Percentiles rank a stretch among this genome's conserved stretches.
Conservation (phyloP, 2,329 filamentous ascomycete genomes). For the Teratosphaeria epicoccoides region DNA sequence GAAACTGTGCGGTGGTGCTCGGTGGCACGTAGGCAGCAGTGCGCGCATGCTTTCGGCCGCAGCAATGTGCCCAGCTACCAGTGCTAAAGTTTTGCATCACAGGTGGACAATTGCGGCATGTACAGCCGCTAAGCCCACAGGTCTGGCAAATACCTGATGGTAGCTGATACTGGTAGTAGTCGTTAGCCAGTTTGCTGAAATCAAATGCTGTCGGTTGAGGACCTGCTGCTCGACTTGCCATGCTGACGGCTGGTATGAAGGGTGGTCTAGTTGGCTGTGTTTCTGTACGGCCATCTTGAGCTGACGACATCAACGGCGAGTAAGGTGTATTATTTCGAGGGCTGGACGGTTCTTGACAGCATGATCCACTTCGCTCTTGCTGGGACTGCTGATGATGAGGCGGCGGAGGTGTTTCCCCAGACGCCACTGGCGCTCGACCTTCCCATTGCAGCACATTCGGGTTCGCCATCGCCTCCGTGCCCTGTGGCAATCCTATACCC, state of each 20-base stretch:
- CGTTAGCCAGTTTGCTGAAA: slow-evolving; percentile 16
- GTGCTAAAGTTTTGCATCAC: slow-evolving; percentile 22
- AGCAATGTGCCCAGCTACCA: slow-evolving; percentile 25
- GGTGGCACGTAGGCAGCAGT: slow-evolving; percentile 14
- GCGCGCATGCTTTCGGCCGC: slow-evolving; percentile 23
- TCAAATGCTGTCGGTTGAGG: slow-evolving; percentile 8
- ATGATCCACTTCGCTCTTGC: slow-evolving; percentile 12
- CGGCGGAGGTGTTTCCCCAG: slow-evolving; percentile 11
- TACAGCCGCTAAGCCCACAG: slow-evolving; percentile 24
- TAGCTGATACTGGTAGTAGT: slow-evolving; percentile 23
- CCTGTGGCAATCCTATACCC: slow-evolving; percentile 20
- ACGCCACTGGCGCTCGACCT: slow-evolving; percentile 13
- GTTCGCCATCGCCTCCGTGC: slow-evolving; percentile 8
- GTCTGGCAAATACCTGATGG: slow-evolving; percentile 26
- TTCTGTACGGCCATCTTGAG: neutral
- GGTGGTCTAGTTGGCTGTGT: neutral
- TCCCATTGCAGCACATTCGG: slow-evolving; percentile 19
- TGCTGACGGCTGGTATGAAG: neutral
- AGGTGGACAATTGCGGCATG: slow-evolving; percentile 24
- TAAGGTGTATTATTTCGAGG: slow-evolving; percentile 5
- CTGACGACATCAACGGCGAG: neutral
- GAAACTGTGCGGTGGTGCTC: slow-evolving; percentile 1
- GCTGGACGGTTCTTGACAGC: slow-evolving; percentile 16
- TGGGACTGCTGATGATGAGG: slow-evolving; percentile 7
- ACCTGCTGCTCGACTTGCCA: neutral